Conservation (phyloP, 176 grass and related monocot genomes). For the Miscanthus lutarioriparius region DNA sequence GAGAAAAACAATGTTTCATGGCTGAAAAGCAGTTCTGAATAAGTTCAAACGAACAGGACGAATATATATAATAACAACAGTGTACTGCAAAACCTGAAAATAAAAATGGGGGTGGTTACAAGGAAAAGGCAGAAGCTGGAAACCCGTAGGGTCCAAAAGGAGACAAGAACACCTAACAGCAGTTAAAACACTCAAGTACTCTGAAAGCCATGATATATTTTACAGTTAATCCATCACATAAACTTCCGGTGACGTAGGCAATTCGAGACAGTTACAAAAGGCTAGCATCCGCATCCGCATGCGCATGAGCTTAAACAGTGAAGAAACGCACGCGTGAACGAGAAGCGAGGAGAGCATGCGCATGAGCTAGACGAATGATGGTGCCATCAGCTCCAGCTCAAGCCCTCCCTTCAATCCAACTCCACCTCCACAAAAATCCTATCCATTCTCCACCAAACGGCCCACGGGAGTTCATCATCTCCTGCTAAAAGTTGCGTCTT, state of each 20-base stretch:
- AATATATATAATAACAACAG: background rate
- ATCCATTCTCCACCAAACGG: conserved; percentile 35
- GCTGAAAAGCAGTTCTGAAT: too few relatives aligned
- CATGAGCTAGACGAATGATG: conserved; percentile 38
- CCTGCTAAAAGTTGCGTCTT: conserved; percentile 35
- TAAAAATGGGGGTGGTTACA: background rate
- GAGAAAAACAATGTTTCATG: too few relatives aligned
- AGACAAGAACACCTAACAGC: conserved; percentile 19
- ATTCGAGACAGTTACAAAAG: conserved; percentile 22
- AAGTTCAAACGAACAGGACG: too few relatives aligned
- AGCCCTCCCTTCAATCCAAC: conserved; percentile 94
- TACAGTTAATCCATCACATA: conserved; percentile 19
- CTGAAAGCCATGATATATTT: background rate
- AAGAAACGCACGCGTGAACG: conserved; percentile 33
- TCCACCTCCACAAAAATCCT: conserved; percentile 51
- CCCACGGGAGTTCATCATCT: conserved; percentile 28
- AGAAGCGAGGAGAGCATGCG: conserved; percentile 37
- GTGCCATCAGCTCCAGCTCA: conserved; percentile 42
- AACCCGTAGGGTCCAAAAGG: background rate
- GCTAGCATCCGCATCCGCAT: too few relatives aligned
- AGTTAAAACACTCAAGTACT: conserved; percentile 24
- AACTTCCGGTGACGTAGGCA: conserved; percentile 19
- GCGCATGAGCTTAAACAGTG: too few relatives aligned
- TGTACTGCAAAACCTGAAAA: background rate
- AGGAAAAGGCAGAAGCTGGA: background rate